These are phyloP conservation scores for Albifimbria verrucaria DNA, from an alignment of 2,329 filamentous ascomycete genomes.

Conservation along the genomic window DNA sequence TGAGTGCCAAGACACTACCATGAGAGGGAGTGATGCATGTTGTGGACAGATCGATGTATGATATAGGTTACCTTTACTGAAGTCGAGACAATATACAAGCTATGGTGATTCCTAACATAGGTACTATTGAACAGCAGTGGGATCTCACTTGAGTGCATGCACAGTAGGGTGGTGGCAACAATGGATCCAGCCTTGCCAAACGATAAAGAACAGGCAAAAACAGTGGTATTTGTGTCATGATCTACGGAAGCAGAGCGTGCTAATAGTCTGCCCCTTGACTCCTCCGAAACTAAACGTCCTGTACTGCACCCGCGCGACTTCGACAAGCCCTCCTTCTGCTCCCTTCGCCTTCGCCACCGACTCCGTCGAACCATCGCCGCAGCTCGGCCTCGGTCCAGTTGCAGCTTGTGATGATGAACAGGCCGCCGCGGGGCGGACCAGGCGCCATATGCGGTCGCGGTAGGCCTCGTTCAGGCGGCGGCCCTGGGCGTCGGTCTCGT, in stretches of 20 bases:
- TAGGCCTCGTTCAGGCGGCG: slow-evolving; percentile 73
- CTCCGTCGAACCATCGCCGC: slow-evolving; percentile 67
- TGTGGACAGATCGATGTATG: too few relatives aligned
- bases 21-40: too few relatives aligned
- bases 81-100: too few relatives aligned
- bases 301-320: slow-evolving; percentile 72
- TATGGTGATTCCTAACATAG: too few relatives aligned
- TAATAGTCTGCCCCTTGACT: slow-evolving; percentile 82
- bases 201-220: not conserved
- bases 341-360: slow-evolving; percentile 23
- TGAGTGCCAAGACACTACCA: too few relatives aligned
- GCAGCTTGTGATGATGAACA: slow-evolving; percentile 88
- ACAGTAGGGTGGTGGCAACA: not conserved
- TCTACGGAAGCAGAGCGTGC: slow-evolving; percentile 75
- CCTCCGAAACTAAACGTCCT: slow-evolving; percentile 87
- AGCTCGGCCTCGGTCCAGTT: slow-evolving; percentile 97
- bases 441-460: slow-evolving; percentile 59
- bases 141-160: too few relatives aligned
- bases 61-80: too few relatives aligned
- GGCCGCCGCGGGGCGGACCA: slow-evolving; percentile 66
- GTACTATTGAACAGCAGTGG: too few relatives aligned
- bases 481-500: slow-evolving; percentile 49
- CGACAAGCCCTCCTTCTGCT: slow-evolving; percentile 42
- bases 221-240: not conserved
- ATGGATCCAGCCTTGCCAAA: too few relatives aligned